Percentiles rank a stretch among this genome's conserved stretches.
Conservation (phyloP, 176 grass and related monocot genomes). For the Elaeis guineensis region DNA sequence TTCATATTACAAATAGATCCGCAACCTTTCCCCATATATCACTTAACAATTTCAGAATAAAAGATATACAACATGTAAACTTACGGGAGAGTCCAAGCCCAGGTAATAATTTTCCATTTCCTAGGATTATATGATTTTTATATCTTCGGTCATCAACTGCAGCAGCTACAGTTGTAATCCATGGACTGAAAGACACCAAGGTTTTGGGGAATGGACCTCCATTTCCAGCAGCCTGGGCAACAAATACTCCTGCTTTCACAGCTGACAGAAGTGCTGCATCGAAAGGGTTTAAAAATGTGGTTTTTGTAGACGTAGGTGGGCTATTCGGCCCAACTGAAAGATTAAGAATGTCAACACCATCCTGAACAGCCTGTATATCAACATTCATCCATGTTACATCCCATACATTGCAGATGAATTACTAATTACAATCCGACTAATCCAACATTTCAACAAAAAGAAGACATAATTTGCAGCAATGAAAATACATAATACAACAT, state of each 20-base stretch:
- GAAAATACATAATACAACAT: too few species aligned
- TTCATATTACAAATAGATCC: background rate
- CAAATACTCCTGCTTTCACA: conserved; percentile 96
- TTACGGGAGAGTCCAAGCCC: conserved; percentile 98
- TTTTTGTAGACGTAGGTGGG: conserved; percentile 75
- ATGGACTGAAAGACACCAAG: conserved; percentile 94
- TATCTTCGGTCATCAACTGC: conserved; percentile 96
- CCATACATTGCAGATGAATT: too few species aligned
- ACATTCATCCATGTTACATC: background rate
- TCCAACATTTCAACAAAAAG: too few species aligned
- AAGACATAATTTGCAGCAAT: too few species aligned
- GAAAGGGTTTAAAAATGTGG: conserved; percentile 95
- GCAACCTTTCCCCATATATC: background rate
- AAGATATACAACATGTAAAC: conserved; percentile 14
- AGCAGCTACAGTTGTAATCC: conserved; percentile 96
- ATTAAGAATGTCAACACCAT: conserved; percentile 94
- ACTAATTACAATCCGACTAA: too few species aligned
- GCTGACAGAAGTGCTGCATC: conserved; percentile 94
- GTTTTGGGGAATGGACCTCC: conserved; percentile 97
- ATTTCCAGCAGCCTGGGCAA: conserved; percentile 95
- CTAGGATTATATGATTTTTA: conserved; percentile 88
- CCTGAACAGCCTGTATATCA: conserved; percentile 70
- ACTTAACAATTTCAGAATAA: background rate
- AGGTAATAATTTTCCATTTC: conserved; percentile 71
- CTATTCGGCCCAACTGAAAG: conserved; percentile 98